Evolutionary conservation across 768 basidiomycete genomes (phyloP).

Genomic region (Coprinellus aureogranulatus): DNA sequence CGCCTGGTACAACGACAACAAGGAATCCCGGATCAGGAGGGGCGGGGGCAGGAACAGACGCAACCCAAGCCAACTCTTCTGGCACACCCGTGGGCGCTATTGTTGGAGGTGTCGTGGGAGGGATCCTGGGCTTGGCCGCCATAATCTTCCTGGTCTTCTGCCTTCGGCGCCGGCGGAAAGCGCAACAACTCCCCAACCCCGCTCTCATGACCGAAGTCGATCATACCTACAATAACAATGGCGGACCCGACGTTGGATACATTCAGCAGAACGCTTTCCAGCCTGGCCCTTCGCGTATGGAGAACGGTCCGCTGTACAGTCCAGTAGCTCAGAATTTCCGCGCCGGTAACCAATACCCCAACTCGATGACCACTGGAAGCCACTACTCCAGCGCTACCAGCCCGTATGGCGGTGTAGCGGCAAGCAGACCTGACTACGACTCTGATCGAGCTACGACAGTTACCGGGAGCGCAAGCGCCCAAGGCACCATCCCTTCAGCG

Average conservation of each 20-base stretch:
- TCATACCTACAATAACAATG: no score
- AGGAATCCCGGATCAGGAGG: neutral
- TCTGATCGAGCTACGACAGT: neutral
- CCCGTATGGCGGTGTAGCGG: neutral
- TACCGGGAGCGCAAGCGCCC: neutral
- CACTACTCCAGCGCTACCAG: neutral
- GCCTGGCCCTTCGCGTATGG: neutral
- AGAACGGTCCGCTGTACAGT: neutral
- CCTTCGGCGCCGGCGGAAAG: neutral
- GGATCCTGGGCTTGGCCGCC: neutral
- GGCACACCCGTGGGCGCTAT: slow-evolving; percentile 3
- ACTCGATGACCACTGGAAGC: neutral
- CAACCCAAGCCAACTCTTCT: neutral
- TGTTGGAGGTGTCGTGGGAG: slow-evolving; percentile 8
- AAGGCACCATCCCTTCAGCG: neutral
- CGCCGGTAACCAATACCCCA: neutral
- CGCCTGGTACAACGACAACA: no score
- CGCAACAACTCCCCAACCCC: no score
- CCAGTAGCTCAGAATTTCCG: neutral
- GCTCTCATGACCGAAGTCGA: no score
- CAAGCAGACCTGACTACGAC: neutral
- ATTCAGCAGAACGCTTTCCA: neutral
- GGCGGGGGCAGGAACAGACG: neutral
- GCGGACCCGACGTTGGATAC: neutral
- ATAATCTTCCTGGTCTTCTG: slow-evolving; percentile 5